Percentiles rank a stretch among this genome's conserved stretches.
Evolutionary conservation across 2,329 filamentous ascomycete species (phyloP).

Genomic region (Paraphoma chrysanthemicola): DNA sequence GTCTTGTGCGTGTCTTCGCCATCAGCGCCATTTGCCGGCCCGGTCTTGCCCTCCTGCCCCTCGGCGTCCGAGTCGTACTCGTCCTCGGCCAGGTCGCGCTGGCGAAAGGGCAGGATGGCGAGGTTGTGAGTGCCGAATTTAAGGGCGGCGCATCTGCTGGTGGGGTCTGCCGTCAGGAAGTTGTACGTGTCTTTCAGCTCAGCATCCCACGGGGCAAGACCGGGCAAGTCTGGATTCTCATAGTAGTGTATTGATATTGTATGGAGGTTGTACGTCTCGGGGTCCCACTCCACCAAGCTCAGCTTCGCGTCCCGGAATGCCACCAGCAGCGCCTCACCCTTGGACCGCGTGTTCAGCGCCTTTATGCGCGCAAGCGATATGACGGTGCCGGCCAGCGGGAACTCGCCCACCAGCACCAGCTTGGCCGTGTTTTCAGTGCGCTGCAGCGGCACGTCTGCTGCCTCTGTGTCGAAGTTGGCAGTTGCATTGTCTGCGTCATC

Average conservation of each 20-base stretch:
- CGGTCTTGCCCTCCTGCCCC: constrained; percentile 52
- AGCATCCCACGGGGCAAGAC: constrained; percentile 77
- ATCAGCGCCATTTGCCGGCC: constrained; percentile 46
- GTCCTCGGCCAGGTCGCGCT: constrained; percentile 85
- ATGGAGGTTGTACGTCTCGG: constrained; percentile 76
- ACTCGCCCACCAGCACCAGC: constrained; percentile 84
- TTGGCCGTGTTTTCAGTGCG: constrained; percentile 75
- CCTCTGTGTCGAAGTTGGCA: constrained; percentile 59
- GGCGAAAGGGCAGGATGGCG: constrained; percentile 91
- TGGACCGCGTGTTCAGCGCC: constrained; percentile 73
- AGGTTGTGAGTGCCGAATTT: constrained; percentile 90
- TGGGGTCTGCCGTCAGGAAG: constrained; percentile 85
- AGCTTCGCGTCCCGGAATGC: constrained; percentile 91
- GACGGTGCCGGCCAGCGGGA: constrained; percentile 81
- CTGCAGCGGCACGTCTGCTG: constrained; percentile 53
- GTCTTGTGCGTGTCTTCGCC: constrained; percentile 57
- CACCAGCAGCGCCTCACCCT: constrained; percentile 82
- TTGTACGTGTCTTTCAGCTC: constrained; percentile 78
- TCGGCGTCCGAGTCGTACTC: constrained; percentile 87
- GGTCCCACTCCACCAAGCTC: constrained; percentile 93
- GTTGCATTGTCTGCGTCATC: constrained; percentile 47
- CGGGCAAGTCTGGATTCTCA: constrained; percentile 87
- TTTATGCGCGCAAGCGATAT: constrained; percentile 83
- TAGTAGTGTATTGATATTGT: constrained; percentile 98
- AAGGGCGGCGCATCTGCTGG: constrained; percentile 90